Evolutionary conservation across 371 early-diverging fungal genomes (phyloP), one percentile per base, ranked within the genome.

Genomic region (Chytridium lagenaria): DNA sequence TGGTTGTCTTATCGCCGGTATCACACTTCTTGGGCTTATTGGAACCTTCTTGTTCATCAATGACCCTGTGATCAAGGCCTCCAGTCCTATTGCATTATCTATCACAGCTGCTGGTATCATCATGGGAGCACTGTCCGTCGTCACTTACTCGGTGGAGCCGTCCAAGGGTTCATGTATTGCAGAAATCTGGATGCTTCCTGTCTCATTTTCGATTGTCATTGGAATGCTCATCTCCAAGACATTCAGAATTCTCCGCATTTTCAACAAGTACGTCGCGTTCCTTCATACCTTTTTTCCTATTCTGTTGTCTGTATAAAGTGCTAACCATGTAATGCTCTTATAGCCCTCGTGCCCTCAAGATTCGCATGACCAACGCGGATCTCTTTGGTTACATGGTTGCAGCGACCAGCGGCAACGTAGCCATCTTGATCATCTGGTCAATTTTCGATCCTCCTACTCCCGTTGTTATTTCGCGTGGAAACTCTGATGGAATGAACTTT

Each of bases 211-310:
- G 10, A 50, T 71, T 38, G 66, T 65, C n/a, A 33, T 63, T n/a
- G 71, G 65, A 10, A 50, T 44, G 31, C 33, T 71, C 10, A 71
- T 71, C 33, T 63, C 71, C 10, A 71, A 71, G 66, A 71, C 71
- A 10, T 71, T 71, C 66, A 64, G 71, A n/a, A 71, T 71, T 37
- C 23, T 71, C 15, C 71, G 71, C 1, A 71, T 71, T 31, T 71
- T 71, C 66, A 71, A 71, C 52, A 71, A 71, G 70, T 70, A 63
- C 16, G 63, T 70, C 36, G 10, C 37, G 36, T 34, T 61, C 7
- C 10, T 61, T 61, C 36, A 12, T 61, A 34, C 36, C 34, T 61
- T 61, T 61, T 34, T 3, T 34, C 36, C 23, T 61, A 3, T 34
- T 61, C 10, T 34, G 31, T 34, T 10, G 5, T 34, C 10, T 36